Conservation (phyloP, 1,284 basidiomycete genomes). For the Sanguinoderma infundibulare region DNA sequence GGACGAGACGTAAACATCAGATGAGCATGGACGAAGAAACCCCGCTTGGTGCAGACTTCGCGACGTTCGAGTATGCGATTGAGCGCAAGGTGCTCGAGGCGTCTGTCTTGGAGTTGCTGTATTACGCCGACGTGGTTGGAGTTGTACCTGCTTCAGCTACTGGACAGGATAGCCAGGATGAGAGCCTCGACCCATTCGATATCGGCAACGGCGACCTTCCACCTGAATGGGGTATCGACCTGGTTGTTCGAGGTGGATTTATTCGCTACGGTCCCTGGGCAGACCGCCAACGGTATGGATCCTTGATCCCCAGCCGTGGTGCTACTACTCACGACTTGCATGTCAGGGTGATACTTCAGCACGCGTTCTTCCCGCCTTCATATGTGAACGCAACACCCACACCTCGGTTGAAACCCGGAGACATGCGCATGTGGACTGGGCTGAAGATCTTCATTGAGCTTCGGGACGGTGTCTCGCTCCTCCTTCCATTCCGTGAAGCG, state of each 20-base stretch:
- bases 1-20: slow-evolving; percentile 41
- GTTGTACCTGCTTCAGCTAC: slow-evolving; percentile 54
- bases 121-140: slow-evolving; percentile 82
- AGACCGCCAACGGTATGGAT: slow-evolving; percentile 78
- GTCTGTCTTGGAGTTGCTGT: slow-evolving; percentile 75
- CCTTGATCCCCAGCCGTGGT: not conserved
- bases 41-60: slow-evolving; percentile 57
- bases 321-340: not conserved
- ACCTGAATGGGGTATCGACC: slow-evolving; percentile 92
- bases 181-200: slow-evolving; percentile 57
- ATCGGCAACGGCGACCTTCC: slow-evolving; percentile 85
- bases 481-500: slow-evolving; percentile 86
- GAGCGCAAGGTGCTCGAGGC: slow-evolving; percentile 85
- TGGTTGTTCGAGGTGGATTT: slow-evolving; percentile 76
- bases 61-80: slow-evolving; percentile 80
- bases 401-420: slow-evolving; percentile 68
- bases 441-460: slow-evolving; percentile 83
- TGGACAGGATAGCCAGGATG: slow-evolving; percentile 33
- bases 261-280: slow-evolving; percentile 94
- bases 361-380: slow-evolving; percentile 79
- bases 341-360: slow-evolving; percentile 74
- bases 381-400: slow-evolving; percentile 70
- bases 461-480: slow-evolving; percentile 73
- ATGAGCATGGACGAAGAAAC: slow-evolving; percentile 56
- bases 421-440: slow-evolving; percentile 80